Evolutionary conservation across 345 rosid genomes (phyloP), one percentile per base, ranked within the genome.

Genomic region (Anacardium occidentale): DNA sequence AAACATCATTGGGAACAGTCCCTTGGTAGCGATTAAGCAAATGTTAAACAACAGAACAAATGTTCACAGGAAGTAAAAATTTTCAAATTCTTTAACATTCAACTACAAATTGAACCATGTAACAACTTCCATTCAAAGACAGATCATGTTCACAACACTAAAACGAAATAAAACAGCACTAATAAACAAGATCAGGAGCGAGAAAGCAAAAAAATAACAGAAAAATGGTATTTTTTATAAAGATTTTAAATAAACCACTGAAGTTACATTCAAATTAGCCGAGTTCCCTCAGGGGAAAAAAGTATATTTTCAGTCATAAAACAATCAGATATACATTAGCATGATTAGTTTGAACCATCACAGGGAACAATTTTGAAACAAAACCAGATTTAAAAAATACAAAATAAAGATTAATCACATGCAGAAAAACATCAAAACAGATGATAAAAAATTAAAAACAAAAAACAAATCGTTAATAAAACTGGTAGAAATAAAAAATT

Each of bases 1-100:
- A 70, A 70, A 10, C 65, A 58, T 45, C 73, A 47, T 21, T 2
- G 73, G 73, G 73, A 70, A 70, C 73, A n/a, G 29, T 20, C 12
- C 40, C 7, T 15, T 12, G 8, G 42, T 37, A 7, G 42, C 5
- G 42, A 37, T 37, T 37, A 37, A 5, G 42, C 9, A 37, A 5
- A 37, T 0, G 8, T n/a, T 3, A 1, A 47, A 10, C n/a, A 13
- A 15, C 17, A 15, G 14, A 15, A 50, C 15, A 50, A 15, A 13
- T 50, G 18, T 50, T 47, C 51, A 47, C 15, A 47, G 11, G 17
- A 47, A 47, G 11, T 47, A 47, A 4, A 47, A 47, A 47, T 47
- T 1, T 1, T 47, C 13, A 47, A 11, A 12, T 47, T 5, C 12
- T 47, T 47, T 37, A 1, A 37, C 51, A 47, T 17, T 12, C 4